Evolutionary conservation across 2,329 filamentous ascomycete species (phyloP).

Genomic region (Alternaria consortialis): DNA sequence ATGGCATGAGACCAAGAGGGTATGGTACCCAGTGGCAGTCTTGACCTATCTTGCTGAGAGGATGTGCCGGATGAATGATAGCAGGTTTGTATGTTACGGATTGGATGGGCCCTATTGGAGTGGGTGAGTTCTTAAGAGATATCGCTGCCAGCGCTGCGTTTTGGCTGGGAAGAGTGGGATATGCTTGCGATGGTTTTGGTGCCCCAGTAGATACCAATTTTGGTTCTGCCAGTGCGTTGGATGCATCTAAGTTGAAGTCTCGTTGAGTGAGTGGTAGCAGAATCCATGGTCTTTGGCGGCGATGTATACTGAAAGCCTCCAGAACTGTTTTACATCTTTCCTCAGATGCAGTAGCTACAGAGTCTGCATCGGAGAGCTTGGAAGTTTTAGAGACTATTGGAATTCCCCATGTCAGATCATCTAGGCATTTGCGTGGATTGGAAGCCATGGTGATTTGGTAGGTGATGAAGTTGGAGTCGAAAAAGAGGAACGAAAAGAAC

Average conservation of each 20-base stretch:
- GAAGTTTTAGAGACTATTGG: not conserved
- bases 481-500: not conserved
- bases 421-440: slow-evolving; percentile 5
- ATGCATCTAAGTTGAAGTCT: not conserved
- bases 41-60: slow-evolving; percentile 28
- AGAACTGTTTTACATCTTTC: not conserved
- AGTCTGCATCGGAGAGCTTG: not conserved
- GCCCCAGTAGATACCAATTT: not conserved
- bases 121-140: not conserved
- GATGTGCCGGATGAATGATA: slow-evolving; percentile 15
- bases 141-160: not conserved
- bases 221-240: not conserved
- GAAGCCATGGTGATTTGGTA: not conserved
- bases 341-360: not conserved
- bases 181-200: not conserved
- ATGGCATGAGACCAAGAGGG: slow-evolving; percentile 18
- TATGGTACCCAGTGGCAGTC: slow-evolving; percentile 39
- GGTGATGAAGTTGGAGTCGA: not conserved
- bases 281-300: too few relatives aligned
- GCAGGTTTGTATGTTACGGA: not conserved
- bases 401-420: not conserved
- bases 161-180: not conserved
- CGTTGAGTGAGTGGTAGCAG: not conserved
- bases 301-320: not conserved
- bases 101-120: too few relatives aligned